These are phyloP conservation scores for Pittosporum tobira DNA, from an alignment of 129 eudicot species.

Conservation along the genomic window DNA sequence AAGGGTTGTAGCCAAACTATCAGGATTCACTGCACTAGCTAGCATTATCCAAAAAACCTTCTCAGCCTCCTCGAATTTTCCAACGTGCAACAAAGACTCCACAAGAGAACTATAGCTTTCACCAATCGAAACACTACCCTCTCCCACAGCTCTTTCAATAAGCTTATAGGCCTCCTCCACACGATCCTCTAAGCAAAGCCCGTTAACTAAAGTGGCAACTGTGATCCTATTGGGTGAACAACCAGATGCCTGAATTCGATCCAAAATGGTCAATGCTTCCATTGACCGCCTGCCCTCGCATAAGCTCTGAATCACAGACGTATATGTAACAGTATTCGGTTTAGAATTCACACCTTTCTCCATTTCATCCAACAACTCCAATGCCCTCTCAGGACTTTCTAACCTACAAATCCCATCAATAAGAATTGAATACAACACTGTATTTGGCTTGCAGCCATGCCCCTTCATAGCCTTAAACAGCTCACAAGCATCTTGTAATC, in stretches of 20 bases:
- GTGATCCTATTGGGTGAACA: conserved; percentile 53
- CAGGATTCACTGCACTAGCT: conserved; percentile 49
- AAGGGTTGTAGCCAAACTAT: conserved; percentile 49
- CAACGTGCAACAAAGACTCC: conserved; percentile 28
- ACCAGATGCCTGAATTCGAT: conserved; percentile 47
- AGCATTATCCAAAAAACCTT: conserved; percentile 56
- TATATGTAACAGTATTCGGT: conserved; percentile 65
- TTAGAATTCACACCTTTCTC: conserved; percentile 53
- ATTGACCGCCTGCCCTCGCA: conserved; percentile 40
- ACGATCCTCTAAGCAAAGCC: conserved; percentile 45
- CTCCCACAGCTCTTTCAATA: conserved; percentile 32
- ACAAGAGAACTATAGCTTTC: conserved; percentile 70
- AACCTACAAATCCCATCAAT: conserved; percentile 57
- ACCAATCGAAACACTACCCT: conserved; percentile 25
- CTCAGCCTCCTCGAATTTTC: conserved; percentile 45
- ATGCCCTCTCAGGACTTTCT: conserved; percentile 49
- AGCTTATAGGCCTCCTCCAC: conserved; percentile 55
- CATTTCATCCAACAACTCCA: conserved; percentile 56
- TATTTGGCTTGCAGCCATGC: conserved; percentile 47
- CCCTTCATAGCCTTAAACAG: conserved; percentile 39
- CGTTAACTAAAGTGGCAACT: conserved; percentile 40
- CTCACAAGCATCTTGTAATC: conserved; percentile 53
- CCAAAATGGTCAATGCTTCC: conserved; percentile 55
- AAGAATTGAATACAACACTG: conserved; percentile 46
- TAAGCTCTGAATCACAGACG: conserved; percentile 46